phyloP scores from a whole-genome alignment of 2,329 filamentous ascomycete genomes.

The Exophiala viscosa region DNA sequence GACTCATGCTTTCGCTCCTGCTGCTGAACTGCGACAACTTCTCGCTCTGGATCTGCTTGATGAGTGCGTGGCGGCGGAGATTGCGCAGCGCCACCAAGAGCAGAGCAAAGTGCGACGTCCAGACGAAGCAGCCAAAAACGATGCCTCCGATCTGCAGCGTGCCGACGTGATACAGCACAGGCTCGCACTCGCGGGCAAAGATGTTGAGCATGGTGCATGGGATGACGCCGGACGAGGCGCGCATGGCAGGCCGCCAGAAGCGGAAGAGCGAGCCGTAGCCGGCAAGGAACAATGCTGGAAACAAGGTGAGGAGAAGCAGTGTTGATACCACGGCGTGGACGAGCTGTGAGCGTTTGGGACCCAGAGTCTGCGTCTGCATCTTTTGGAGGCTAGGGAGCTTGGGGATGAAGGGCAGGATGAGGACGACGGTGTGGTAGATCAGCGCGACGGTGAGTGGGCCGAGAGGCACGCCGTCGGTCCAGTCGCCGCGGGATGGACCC shows the following conservation, averaged over 20 bases:
- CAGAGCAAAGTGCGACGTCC: constrained; percentile 24
- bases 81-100: constrained; percentile 16
- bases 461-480: constrained; percentile 34
- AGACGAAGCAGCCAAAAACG: constrained; percentile 29
- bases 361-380: not conserved
- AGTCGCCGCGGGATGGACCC: constrained; percentile 29
- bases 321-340: constrained; percentile 17
- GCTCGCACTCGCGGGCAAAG: constrained; percentile 31
- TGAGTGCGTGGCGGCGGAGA: constrained; percentile 12
- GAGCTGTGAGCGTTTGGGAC: constrained; percentile 2
- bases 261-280: constrained; percentile 32
- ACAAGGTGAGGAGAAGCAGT: constrained; percentile 25
- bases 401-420: constrained; percentile 10
- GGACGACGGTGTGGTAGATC: constrained; percentile 14
- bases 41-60: constrained; percentile 21
- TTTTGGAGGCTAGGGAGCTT: not conserved
- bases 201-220: constrained; percentile 30
- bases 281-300: constrained; percentile 30
- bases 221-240: constrained; percentile 20
- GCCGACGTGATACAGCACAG: constrained; percentile 32
- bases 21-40: constrained; percentile 17
- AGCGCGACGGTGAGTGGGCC: constrained; percentile 28
- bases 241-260: constrained; percentile 29
- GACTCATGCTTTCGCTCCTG: not conserved
- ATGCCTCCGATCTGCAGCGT: constrained; percentile 32